Evolutionary conservation across 2,329 filamentous ascomycete genomes (phyloP).

Genomic region (Cladosporium sp.): DNA sequence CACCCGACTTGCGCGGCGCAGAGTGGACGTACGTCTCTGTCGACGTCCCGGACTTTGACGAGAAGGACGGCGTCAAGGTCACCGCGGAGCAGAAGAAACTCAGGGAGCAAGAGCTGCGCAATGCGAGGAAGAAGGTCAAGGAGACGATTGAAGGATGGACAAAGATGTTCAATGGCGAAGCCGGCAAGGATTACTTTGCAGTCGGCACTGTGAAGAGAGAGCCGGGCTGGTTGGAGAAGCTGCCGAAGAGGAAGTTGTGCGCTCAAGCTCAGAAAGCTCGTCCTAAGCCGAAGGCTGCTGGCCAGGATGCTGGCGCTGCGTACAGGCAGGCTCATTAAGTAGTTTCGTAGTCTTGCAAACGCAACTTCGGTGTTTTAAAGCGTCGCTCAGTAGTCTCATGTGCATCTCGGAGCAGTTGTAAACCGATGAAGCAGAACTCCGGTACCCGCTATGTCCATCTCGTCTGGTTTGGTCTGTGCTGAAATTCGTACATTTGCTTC

Average conservation of each 20-base stretch:
- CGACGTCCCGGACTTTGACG: constrained; percentile 42
- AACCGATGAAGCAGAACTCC: neutral
- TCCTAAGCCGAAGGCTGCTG: constrained; percentile 43
- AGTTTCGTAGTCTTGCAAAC: neutral
- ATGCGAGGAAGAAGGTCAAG: constrained; percentile 65
- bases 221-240: constrained; percentile 60
- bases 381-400: neutral
- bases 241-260: constrained; percentile 43
- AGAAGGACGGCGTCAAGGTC: constrained; percentile 25
- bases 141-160: constrained; percentile 78
- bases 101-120: constrained; percentile 63
- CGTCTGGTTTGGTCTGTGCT: neutral
- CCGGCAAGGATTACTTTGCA: constrained; percentile 76
- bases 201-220: constrained; percentile 71
- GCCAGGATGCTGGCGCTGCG: constrained; percentile 24
- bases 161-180: constrained; percentile 68
- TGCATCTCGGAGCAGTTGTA: neutral
- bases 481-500: neutral
- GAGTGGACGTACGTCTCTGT: constrained; percentile 79
- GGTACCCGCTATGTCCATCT: neutral
- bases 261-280: constrained; percentile 66
- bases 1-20: constrained; percentile 79
- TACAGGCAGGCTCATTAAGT: constrained; percentile 14
- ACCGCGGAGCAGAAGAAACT: constrained; percentile 31
- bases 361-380: neutral